Evolutionary conservation across 1,284 basidiomycete species (phyloP).

Genomic region (Fomes fomentarius): DNA sequence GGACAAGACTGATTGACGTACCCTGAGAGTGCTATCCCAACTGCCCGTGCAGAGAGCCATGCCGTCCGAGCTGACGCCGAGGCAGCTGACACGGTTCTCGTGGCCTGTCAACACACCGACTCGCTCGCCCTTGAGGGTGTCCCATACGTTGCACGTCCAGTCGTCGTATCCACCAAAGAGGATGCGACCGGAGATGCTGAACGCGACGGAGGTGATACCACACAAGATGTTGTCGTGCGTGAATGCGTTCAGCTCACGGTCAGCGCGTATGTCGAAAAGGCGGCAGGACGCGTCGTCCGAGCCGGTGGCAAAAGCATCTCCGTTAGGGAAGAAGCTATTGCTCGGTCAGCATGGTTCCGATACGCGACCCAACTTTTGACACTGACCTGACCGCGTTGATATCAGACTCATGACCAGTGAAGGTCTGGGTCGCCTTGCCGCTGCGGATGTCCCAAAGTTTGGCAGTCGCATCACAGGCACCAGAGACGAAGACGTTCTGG

Average conservation of each 20-base stretch:
- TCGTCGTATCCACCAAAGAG: conserved; percentile 99
- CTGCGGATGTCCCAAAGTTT: conserved; percentile 99
- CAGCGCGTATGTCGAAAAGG: conserved; percentile 96
- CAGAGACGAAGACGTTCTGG: conserved; percentile 96
- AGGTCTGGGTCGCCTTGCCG: conserved; percentile 96
- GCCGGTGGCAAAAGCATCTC: conserved; percentile 97
- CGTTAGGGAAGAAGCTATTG: conserved; percentile 96
- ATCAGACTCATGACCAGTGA: conserved; percentile 98
- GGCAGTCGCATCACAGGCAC: conserved; percentile 96
- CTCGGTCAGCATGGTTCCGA: conserved; percentile 6
- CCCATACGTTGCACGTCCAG: conserved; percentile 99
- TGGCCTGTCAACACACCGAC: conserved; percentile 97
- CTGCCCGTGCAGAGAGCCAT: conserved; percentile 98
- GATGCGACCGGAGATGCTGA: conserved; percentile 96
- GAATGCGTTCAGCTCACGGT: conserved; percentile 95
- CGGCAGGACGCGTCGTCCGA: conserved; percentile 99
- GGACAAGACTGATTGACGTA: conserved; percentile 43
- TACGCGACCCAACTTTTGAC: conserved; percentile 16
- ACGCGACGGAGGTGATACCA: conserved; percentile 97
- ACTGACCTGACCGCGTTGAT: conserved; percentile 98
- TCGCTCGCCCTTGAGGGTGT: conserved; percentile 96
- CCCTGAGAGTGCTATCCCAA: conserved; percentile 97
- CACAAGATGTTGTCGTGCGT: conserved; percentile 98
- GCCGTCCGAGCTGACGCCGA: conserved; percentile 95
- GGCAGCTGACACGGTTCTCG: conserved; percentile 96